Conservation (phyloP, 352 stramenopile genomes). For the Phytophthora macrochlamydospora region DNA sequence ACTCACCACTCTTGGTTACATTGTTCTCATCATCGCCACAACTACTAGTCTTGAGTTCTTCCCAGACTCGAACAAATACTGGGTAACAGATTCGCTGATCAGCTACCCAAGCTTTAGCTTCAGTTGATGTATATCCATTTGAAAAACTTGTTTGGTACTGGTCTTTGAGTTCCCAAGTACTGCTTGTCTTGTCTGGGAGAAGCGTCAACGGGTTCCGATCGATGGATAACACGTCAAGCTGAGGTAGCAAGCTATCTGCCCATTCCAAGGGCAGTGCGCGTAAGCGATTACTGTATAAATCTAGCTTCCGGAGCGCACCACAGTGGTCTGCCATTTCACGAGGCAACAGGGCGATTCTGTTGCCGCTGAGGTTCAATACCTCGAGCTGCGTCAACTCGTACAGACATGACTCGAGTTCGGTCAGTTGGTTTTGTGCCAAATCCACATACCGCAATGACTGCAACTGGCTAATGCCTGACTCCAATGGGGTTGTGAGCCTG, state of each 20-base stretch:
- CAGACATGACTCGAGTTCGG: slow-evolving; percentile 51
- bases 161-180: slow-evolving; percentile 59
- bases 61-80: slow-evolving; percentile 55
- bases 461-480: slow-evolving; percentile 32
- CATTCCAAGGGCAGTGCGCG: slow-evolving; percentile 60
- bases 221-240: slow-evolving; percentile 63
- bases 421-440: slow-evolving; percentile 57
- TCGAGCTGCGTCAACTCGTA: slow-evolving; percentile 52
- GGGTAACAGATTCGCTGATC: slow-evolving; percentile 61
- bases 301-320: slow-evolving; percentile 49
- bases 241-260: slow-evolving; percentile 42
- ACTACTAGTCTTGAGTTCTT: slow-evolving; percentile 12
- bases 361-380: slow-evolving; percentile 59
- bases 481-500: slow-evolving; percentile 40
- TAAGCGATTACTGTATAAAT: slow-evolving; percentile 69
- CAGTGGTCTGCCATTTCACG: slow-evolving; percentile 42
- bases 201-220: slow-evolving; percentile 57
- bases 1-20: neutral
- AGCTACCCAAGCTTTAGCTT: slow-evolving; percentile 58
- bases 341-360: slow-evolving; percentile 54
- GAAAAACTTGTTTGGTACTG: slow-evolving; percentile 53
- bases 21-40: neutral
- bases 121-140: slow-evolving; percentile 52
- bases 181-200: slow-evolving; percentile 72
- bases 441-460: slow-evolving; percentile 58